phyloP scores from a whole-genome alignment of 1,284 basidiomycete species.

The Microbotryum saponariae region DNA sequence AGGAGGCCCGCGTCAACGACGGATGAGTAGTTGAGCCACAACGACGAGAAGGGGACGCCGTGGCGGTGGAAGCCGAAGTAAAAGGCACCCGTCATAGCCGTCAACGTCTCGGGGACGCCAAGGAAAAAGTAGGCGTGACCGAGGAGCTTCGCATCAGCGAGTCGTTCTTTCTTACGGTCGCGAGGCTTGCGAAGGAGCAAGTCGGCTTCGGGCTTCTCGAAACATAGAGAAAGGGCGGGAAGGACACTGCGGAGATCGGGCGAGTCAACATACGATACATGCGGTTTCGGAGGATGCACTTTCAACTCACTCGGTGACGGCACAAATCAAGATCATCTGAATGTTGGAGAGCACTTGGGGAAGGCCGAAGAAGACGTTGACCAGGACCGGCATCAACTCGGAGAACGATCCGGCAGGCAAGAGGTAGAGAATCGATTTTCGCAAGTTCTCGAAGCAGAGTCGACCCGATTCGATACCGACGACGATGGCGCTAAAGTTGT shows the following conservation, averaged over 20 bases:
- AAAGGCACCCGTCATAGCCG: conserved; percentile 48
- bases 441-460: conserved; percentile 58
- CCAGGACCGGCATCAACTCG: conserved; percentile 60
- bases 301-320: too few relatives aligned
- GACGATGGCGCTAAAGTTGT: conserved; percentile 45
- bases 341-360: conserved; percentile 51
- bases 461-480: conserved; percentile 47
- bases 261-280: conserved; percentile 33
- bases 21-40: conserved; percentile 52
- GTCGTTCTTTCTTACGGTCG: conserved; percentile 50
- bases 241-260: conserved; percentile 53
- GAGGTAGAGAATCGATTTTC: conserved; percentile 43
- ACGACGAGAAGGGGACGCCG: conserved; percentile 52
- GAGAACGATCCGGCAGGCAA: conserved; percentile 48
- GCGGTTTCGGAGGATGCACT: conserved; percentile 16
- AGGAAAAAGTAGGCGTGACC: conserved; percentile 60
- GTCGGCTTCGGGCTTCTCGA: conserved; percentile 53
- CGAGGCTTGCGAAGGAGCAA: conserved; percentile 58
- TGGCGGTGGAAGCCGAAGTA: conserved; percentile 39
- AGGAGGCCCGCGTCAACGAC: conserved; percentile 39
- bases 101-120: conserved; percentile 52
- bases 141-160: conserved; percentile 49
- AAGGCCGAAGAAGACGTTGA: conserved; percentile 49
- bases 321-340: conserved; percentile 39
- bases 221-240: conserved; percentile 52